phyloP scores from a whole-genome alignment of 257 asterid species.

The Misopates orontium region DNA sequence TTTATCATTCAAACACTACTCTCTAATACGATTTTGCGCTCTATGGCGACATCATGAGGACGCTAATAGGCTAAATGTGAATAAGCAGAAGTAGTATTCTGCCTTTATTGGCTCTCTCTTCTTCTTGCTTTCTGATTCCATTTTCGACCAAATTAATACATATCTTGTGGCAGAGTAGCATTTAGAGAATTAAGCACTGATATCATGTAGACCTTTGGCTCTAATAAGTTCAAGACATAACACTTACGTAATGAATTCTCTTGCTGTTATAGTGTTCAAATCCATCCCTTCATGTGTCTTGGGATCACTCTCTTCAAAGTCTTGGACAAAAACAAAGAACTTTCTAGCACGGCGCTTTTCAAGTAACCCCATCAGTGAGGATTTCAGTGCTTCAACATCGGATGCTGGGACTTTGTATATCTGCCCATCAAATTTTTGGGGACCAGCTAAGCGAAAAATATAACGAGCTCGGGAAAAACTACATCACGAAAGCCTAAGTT shows the following conservation, averaged over 20 bases:
- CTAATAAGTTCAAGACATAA: constrained; percentile 15
- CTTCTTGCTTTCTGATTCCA: neutral
- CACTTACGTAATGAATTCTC: constrained; percentile 71
- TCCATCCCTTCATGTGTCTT: constrained; percentile 88
- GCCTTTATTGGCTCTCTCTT: neutral
- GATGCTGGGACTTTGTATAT: constrained; percentile 98
- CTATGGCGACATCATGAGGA: neutral
- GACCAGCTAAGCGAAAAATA: constrained; percentile 14
- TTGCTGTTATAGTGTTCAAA: constrained; percentile 65
- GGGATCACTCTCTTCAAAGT: constrained; percentile 77
- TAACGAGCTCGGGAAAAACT: neutral
- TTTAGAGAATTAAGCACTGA: neutral
- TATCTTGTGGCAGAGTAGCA: neutral
- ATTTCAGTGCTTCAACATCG: constrained; percentile 95
- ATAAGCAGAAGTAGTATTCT: neutral
- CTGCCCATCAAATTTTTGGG: constrained; percentile 37
- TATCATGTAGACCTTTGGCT: neutral
- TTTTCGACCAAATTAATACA: neutral
- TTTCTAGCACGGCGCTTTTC: constrained; percentile 95
- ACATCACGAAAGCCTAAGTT: neutral
- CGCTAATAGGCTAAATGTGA: neutral
- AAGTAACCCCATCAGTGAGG: constrained; percentile 91
- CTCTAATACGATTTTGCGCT: neutral
- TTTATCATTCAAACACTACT: neutral
- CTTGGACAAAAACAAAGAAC: constrained; percentile 92